Conservation (phyloP, 805 yeast species). For the Candida broadrunensis region DNA sequence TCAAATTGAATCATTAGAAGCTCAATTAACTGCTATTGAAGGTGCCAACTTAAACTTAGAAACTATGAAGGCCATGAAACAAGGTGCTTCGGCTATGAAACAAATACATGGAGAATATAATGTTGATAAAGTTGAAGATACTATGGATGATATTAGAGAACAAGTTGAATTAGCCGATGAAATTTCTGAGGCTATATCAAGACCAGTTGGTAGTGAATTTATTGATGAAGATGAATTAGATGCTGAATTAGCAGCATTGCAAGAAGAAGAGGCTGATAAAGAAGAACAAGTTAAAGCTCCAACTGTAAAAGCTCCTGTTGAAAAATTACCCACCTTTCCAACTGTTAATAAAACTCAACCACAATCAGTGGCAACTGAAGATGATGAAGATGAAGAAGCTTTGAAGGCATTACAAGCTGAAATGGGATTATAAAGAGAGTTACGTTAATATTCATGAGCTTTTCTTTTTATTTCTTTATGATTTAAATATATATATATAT, state of each 20-base stretch:
- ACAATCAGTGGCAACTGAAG: constrained; percentile 43
- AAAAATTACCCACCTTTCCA: constrained; percentile 44
- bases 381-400: constrained; percentile 83
- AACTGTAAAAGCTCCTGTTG: constrained; percentile 16
- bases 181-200: constrained; percentile 91
- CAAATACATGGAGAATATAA: constrained; percentile 92
- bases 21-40: constrained; percentile 87
- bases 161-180: constrained; percentile 95
- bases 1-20: constrained; percentile 86
- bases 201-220: constrained; percentile 84
- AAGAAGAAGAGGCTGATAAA: constrained; percentile 70
- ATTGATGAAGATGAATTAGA: constrained; percentile 91
- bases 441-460: too few relatives aligned
- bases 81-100: constrained; percentile 96
- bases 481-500: too few relatives aligned
- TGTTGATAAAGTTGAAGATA: constrained; percentile 93
- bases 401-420: constrained; percentile 78
- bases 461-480: too few relatives aligned
- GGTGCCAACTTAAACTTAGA: constrained; percentile 94
- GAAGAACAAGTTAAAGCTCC: constrained; percentile 13
- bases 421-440: constrained; percentile 75
- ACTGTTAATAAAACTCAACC: constrained; percentile 40
- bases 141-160: constrained; percentile 97
- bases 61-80: constrained; percentile 98
- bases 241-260: constrained; percentile 85